Percentiles rank a stretch among this genome's conserved stretches.
Conservation (phyloP, 805 yeast species). For the Isabelozyma heimii region DNA sequence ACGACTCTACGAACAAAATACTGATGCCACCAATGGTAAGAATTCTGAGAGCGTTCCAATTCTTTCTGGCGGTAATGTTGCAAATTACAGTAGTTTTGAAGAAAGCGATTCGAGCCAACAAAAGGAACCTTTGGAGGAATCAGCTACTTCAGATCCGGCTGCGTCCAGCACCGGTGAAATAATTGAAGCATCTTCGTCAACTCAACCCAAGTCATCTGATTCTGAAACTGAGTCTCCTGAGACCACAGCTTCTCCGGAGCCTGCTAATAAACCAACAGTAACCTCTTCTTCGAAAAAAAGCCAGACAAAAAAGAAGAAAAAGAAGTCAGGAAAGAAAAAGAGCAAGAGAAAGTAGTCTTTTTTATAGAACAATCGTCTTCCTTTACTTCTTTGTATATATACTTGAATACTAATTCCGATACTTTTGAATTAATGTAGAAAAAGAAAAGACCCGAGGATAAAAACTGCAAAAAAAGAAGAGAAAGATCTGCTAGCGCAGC, state of each 20-base stretch:
- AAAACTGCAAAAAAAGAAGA: background rate
- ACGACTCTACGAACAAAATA: conserved; percentile 27
- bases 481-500: conserved; percentile 70
- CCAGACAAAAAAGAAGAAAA: background rate
- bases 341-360: background rate
- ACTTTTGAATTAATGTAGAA: background rate
- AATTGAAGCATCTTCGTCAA: background rate
- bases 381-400: background rate
- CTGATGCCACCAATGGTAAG: conserved; percentile 1
- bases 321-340: background rate
- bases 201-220: background rate
- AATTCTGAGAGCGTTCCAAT: conserved; percentile 5
- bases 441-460: background rate
- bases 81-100: background rate
- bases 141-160: background rate
- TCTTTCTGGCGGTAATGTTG: background rate
- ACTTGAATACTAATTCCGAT: background rate
- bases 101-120: background rate
- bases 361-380: background rate
- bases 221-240: background rate
- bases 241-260: background rate
- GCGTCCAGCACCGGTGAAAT: too few relatives aligned
- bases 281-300: background rate
- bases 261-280: background rate
- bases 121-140: background rate